Percentiles rank a stretch among this genome's conserved stretches.
Conservation (phyloP, 768 basidiomycete species). For the Trametes villosa region DNA sequence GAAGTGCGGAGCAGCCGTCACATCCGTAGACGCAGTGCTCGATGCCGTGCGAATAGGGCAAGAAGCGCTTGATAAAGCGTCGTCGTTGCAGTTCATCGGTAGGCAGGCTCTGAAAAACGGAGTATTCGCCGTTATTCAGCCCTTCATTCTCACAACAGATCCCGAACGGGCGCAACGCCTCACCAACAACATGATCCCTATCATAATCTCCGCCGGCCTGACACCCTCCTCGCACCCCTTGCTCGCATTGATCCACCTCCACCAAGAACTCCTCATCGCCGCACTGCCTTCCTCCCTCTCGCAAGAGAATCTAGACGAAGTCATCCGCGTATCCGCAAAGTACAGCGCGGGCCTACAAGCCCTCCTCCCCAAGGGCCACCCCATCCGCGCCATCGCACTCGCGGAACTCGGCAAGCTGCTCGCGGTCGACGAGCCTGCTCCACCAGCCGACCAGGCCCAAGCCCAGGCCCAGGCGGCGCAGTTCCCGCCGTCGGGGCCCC, state of each 20-base stretch:
- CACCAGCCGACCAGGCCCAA: conserved; percentile 28
- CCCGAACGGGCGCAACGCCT: conserved; percentile 58
- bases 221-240: conserved; percentile 78
- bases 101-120: neutral
- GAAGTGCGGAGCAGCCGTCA: conserved; percentile 55
- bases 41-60: conserved; percentile 72
- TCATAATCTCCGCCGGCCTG: conserved; percentile 61
- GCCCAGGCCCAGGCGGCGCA: conserved; percentile 24
- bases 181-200: conserved; percentile 66
- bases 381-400: conserved; percentile 72
- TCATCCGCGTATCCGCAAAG: conserved; percentile 60
- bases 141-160: conserved; percentile 46
- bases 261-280: conserved; percentile 66
- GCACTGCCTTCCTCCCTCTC: conserved; percentile 46
- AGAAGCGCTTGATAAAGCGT: conserved; percentile 78
- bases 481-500: conserved; percentile 72
- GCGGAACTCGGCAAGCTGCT: conserved; percentile 84
- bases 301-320: conserved; percentile 63
- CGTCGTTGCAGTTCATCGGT: conserved; percentile 63
- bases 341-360: conserved; percentile 55
- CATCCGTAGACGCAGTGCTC: conserved; percentile 54
- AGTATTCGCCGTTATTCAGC: neutral
- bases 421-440: conserved; percentile 72
- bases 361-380: conserved; percentile 69
- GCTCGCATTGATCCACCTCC: conserved; percentile 72